phyloP scores from a whole-genome alignment of 2,329 filamentous ascomycete genomes.

The Calonectria pteridis region DNA sequence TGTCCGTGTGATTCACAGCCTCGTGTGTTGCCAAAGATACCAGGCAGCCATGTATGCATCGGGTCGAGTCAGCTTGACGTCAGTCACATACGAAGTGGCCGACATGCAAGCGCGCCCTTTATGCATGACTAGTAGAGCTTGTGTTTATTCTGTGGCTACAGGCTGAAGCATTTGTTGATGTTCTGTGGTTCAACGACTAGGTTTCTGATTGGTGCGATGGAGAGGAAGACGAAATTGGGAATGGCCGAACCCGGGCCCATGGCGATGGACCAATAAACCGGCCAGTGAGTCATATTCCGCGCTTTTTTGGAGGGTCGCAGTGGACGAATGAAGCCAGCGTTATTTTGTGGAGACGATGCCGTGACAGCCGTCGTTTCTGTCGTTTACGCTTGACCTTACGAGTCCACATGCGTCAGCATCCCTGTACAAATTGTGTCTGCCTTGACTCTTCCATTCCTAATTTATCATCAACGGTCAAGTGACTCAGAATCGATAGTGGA shows the following conservation, averaged over 20 bases:
- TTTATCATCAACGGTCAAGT: background rate
- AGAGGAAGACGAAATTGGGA: background rate
- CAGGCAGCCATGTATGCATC: background rate
- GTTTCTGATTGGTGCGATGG: background rate
- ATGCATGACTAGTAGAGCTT: background rate
- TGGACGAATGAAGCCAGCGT: background rate
- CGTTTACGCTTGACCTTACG: background rate
- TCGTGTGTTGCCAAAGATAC: background rate
- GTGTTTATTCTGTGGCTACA: background rate
- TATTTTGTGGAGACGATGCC: background rate
- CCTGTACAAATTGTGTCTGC: background rate
- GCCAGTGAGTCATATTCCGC: background rate
- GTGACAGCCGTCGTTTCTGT: background rate
- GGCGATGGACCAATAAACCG: background rate
- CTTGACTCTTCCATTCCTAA: background rate
- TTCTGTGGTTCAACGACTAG: background rate
- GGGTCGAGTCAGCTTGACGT: background rate
- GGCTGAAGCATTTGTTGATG: background rate
- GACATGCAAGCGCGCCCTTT: background rate
- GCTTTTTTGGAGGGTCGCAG: background rate
- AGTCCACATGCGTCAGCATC: background rate
- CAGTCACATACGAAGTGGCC: background rate
- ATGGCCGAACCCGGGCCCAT: background rate
- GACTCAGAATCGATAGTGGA: background rate
- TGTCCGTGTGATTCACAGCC: background rate